These are phyloP conservation scores for cucumber (Cucumis sativus) DNA, from an alignment of 306 rosid genomes.

Conservation along the genomic window Cucumber_9930_V3 NC_026655.2:3678001-3678500, in stretches of 20 bases:
- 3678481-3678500: background rate
- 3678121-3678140: slow-evolving; percentile 97
- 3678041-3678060: slow-evolving; percentile 94
- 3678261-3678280: slow-evolving; percentile 92
- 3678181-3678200: slow-evolving; percentile 96
- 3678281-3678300: slow-evolving; percentile 69
- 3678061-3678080: slow-evolving; percentile 81
- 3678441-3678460: slow-evolving; percentile 21
- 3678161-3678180: slow-evolving; percentile 96
- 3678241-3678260: slow-evolving; percentile 95
- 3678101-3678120: slow-evolving; percentile 99
- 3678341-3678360: slow-evolving; percentile 86
- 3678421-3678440: slow-evolving; percentile 98
- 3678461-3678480: background rate
- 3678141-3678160: slow-evolving; percentile 81
- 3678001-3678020: slow-evolving; percentile 69
- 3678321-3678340: slow-evolving; percentile 95
- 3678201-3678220: slow-evolving; percentile 89
- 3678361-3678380: slow-evolving; percentile 80
- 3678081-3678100: slow-evolving; percentile 85
- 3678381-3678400: slow-evolving; percentile 73
- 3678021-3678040: slow-evolving; percentile 98
- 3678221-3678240: slow-evolving; percentile 83
- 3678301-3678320: slow-evolving; percentile 75
- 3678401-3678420: slow-evolving; percentile 76